Conservation (phyloP, 148 eudicot species). For the Chenopodium quinoa region DNA sequence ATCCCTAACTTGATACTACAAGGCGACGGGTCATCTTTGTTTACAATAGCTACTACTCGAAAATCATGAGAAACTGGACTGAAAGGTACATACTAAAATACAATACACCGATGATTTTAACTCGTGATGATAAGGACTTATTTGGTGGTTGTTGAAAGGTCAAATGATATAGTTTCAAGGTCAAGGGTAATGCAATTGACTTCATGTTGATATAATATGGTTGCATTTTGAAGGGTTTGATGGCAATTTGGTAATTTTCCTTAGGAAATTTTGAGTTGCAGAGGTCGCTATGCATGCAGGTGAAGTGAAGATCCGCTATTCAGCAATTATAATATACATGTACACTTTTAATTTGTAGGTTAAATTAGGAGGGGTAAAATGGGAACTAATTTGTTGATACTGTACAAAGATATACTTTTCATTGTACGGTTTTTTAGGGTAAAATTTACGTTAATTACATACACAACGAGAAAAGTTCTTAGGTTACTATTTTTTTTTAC, state of each 20-base stretch:
- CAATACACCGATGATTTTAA: neutral
- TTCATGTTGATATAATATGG: neutral
- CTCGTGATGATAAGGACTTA: slow-evolving; percentile 6
- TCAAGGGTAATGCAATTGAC: neutral
- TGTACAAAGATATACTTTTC: neutral
- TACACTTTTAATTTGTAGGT: neutral
- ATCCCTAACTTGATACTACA: slow-evolving; percentile 54
- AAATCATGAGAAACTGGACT: slow-evolving; percentile 18
- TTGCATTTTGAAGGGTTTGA: neutral
- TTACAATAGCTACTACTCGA: slow-evolving; percentile 32
- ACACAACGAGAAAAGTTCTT: neutral
- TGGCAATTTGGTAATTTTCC: neutral
- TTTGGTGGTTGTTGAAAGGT: slow-evolving; percentile 11
- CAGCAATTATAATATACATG: neutral
- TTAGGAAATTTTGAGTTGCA: neutral
- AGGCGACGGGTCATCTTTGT: slow-evolving; percentile 48
- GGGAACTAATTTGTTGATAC: neutral
- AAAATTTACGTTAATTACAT: neutral
- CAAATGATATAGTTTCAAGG: neutral
- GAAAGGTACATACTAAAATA: slow-evolving; percentile 3
- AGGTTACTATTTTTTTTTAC: neutral
- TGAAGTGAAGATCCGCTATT: neutral
- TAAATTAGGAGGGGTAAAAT: neutral
- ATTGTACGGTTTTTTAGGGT: neutral
- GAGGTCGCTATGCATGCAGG: neutral